Conservation (phyloP, 2,329 filamentous ascomycete genomes). For the Ceratocystis cacaofunesta region DNA sequence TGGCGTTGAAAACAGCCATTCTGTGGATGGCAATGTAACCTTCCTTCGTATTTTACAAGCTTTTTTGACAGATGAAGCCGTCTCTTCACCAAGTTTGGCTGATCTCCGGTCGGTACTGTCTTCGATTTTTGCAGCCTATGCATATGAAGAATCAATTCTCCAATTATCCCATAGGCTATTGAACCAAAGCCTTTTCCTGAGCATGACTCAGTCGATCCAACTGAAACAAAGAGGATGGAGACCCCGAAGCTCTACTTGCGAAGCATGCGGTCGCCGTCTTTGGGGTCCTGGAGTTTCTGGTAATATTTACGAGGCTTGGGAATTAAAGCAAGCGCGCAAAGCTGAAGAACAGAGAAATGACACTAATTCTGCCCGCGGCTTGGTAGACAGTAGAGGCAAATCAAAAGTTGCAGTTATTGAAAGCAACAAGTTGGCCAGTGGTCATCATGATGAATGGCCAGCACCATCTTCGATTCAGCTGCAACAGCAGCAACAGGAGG, state of each 20-base stretch:
- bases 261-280: slow-evolving; percentile 63
- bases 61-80: slow-evolving; percentile 71
- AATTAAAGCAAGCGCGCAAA: slow-evolving; percentile 41
- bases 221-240: slow-evolving; percentile 79
- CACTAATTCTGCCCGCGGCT: slow-evolving; percentile 25
- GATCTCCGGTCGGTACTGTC: slow-evolving; percentile 73
- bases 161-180: slow-evolving; percentile 72
- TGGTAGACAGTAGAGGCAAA: slow-evolving; percentile 32
- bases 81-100: slow-evolving; percentile 68
- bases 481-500: too few relatives aligned
- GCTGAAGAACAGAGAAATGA: slow-evolving; percentile 31
- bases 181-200: slow-evolving; percentile 75
- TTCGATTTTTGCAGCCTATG: slow-evolving; percentile 88
- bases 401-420: slow-evolving; percentile 36
- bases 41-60: slow-evolving; percentile 81
- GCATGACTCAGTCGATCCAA: slow-evolving; percentile 58
- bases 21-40: slow-evolving; percentile 44
- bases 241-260: slow-evolving; percentile 72
- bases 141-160: slow-evolving; percentile 84
- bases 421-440: slow-evolving; percentile 22
- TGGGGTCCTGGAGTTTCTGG: slow-evolving; percentile 81
- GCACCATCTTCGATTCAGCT: not conserved
- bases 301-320: slow-evolving; percentile 69
- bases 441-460: slow-evolving; percentile 25
- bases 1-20: not conserved